A percentile compares a stretch with the other conserved stretches of the same genome.
These are phyloP conservation scores for Globisporangium canariense DNA, from an alignment of 352 stramenopile genomes.

Conservation along the genomic window DNA sequence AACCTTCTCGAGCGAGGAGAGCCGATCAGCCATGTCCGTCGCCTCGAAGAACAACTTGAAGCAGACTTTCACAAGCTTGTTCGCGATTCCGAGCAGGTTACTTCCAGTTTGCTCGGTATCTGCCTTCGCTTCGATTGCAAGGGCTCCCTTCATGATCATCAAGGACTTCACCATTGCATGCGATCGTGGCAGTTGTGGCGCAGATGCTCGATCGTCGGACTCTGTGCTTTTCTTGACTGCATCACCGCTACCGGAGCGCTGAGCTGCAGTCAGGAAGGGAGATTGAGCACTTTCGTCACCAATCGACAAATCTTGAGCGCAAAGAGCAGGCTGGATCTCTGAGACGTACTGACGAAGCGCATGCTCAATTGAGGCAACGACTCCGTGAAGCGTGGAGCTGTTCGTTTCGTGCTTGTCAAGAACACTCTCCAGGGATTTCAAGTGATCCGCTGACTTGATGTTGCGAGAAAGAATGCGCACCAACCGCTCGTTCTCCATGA, in stretches of 20 bases:
- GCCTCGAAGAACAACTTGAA: constrained; percentile 68
- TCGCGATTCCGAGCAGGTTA: constrained; percentile 25
- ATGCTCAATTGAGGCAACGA: constrained; percentile 32
- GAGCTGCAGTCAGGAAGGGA: constrained; percentile 14
- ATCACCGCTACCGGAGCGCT: background rate
- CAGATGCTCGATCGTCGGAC: background rate
- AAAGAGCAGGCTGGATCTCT: constrained; percentile 14
- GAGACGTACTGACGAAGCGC: constrained; percentile 28
- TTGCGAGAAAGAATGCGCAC: constrained; percentile 70
- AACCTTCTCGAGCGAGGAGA: constrained; percentile 26
- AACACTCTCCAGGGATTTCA: constrained; percentile 43
- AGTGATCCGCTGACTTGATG: constrained; percentile 49
- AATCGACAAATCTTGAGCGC: background rate
- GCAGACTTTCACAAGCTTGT: constrained; percentile 39
- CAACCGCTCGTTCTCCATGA: constrained; percentile 77
- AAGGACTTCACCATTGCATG: constrained; percentile 21
- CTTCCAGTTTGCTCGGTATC: background rate
- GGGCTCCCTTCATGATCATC: constrained; percentile 24
- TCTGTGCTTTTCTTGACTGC: background rate
- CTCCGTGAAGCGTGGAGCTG: constrained; percentile 28
- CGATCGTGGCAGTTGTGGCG: background rate
- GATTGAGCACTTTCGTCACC: background rate
- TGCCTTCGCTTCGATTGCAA: constrained; percentile 10
- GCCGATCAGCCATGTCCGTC: constrained; percentile 54
- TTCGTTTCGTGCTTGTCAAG: constrained; percentile 49